Percentiles rank a stretch among this genome's conserved stretches.
Evolutionary conservation across 371 early-diverging fungal genomes (phyloP).

Genomic region (Rhizopus microsporus): DNA sequence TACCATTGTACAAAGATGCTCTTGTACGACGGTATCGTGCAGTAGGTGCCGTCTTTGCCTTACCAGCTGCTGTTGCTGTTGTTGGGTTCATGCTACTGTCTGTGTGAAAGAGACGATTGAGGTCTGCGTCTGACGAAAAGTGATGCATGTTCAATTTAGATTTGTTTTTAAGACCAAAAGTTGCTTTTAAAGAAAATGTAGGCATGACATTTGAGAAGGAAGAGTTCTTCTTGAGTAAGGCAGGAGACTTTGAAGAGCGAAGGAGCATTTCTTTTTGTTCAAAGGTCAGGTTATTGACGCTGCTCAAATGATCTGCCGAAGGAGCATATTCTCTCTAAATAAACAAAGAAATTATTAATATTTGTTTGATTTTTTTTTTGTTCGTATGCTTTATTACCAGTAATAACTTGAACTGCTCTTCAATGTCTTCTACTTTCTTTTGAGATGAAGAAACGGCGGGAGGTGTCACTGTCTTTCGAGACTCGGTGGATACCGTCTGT

Average conservation of each 20-base stretch:
- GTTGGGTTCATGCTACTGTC: constrained; percentile 3
- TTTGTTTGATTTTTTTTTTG: background rate
- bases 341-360: background rate
- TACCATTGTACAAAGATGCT: constrained; percentile 9
- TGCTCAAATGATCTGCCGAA: constrained; percentile 38
- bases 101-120: constrained; percentile 1
- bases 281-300: constrained; percentile 36
- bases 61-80: background rate
- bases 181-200: constrained; percentile 29
- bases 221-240: constrained; percentile 36
- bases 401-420: constrained; percentile 45
- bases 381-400: constrained; percentile 26
- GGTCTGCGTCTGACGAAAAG: constrained; percentile 2
- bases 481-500: background rate
- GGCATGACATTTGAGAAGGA: constrained; percentile 29
- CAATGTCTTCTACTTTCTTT: constrained; percentile 33
- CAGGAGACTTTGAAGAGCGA: constrained; percentile 39
- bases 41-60: constrained; percentile 23
- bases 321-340: constrained; percentile 45
- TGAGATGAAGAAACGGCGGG: constrained; percentile 13
- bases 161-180: constrained; percentile 28
- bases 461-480: constrained; percentile 16
- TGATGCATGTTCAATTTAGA: constrained; percentile 3
- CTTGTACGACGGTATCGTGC: constrained; percentile 17
- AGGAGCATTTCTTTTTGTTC: constrained; percentile 46